A percentile compares a stretch with the other conserved stretches of the same genome.
phyloP scores from a whole-genome alignment of 2,329 filamentous ascomycete genomes.

The Myriosclerotinia curreyana region DNA sequence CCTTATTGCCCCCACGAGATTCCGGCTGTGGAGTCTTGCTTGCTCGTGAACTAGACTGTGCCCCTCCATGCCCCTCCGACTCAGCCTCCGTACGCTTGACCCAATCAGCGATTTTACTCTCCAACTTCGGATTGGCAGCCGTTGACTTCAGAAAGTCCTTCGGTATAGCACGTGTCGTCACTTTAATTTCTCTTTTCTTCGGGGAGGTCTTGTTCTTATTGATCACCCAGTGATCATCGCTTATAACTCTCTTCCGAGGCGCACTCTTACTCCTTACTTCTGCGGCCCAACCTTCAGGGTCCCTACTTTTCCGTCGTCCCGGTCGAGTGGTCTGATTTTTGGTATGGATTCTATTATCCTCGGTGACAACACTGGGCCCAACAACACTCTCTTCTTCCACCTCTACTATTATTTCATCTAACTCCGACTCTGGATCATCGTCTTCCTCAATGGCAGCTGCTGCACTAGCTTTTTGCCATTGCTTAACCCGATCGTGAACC shows the following conservation, averaged over 20 bases:
- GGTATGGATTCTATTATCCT: slow-evolving; percentile 56
- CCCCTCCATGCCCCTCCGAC: neutral
- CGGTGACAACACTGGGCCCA: slow-evolving; percentile 41
- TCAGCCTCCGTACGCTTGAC: slow-evolving; percentile 40
- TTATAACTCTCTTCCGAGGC: slow-evolving; percentile 88
- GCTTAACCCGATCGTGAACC: slow-evolving; percentile 75
- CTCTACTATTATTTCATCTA: slow-evolving; percentile 59
- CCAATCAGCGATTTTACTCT: slow-evolving; percentile 62
- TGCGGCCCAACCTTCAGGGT: slow-evolving; percentile 32
- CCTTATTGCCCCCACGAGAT: slow-evolving; percentile 11
- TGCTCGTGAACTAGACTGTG: neutral
- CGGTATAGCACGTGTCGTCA: slow-evolving; percentile 43
- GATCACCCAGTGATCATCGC: slow-evolving; percentile 81
- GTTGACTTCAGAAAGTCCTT: slow-evolving; percentile 57
- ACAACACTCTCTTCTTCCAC: slow-evolving; percentile 57
- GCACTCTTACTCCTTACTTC: slow-evolving; percentile 33
- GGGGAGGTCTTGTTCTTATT: slow-evolving; percentile 49
- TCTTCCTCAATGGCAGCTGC: slow-evolving; percentile 56
- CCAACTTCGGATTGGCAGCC: slow-evolving; percentile 52
- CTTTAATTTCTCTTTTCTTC: slow-evolving; percentile 36
- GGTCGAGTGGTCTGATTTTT: slow-evolving; percentile 31
- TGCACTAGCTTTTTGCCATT: slow-evolving; percentile 80
- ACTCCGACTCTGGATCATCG: slow-evolving; percentile 50
- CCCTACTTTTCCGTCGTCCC: slow-evolving; percentile 34
- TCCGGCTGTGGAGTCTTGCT: slow-evolving; percentile 19